Percentiles rank a stretch among this genome's conserved stretches.
These are phyloP conservation scores for Monoraphidium neglectum DNA, from an alignment of 139 green algal genomes.

Conservation along the genomic window DNA sequence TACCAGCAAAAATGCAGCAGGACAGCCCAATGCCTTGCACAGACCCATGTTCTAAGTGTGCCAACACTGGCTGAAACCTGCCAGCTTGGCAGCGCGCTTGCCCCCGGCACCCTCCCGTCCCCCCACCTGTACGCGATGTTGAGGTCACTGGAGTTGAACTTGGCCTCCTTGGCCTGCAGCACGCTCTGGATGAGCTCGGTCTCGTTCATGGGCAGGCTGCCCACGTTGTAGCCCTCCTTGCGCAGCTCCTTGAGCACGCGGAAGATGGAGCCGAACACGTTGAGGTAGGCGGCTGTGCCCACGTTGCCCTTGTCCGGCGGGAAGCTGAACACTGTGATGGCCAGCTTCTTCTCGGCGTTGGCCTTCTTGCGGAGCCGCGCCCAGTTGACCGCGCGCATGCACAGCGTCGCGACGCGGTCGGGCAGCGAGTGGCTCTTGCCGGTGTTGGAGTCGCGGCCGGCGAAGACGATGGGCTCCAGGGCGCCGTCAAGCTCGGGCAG, in stretches of 20 bases:
- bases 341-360: slow-evolving; percentile 64
- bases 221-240: slow-evolving; percentile 84
- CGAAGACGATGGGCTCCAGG: slow-evolving; percentile 99
- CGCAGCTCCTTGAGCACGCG: slow-evolving; percentile 60
- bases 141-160: slow-evolving; percentile 61
- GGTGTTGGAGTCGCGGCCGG: slow-evolving; percentile 93
- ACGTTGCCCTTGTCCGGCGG: slow-evolving; percentile 94
- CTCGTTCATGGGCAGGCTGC: slow-evolving; percentile 26
- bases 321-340: slow-evolving; percentile 94
- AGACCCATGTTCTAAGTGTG: too few relatives aligned
- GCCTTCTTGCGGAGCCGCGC: slow-evolving; percentile 35
- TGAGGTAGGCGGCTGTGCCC: slow-evolving; percentile 95
- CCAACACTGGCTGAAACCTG: too few relatives aligned
- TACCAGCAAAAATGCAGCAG: too few relatives aligned
- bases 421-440: slow-evolving; percentile 98
- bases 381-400: slow-evolving; percentile 75
- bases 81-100: too few relatives aligned
- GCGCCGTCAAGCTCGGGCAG: slow-evolving; percentile 98
- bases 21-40: too few relatives aligned
- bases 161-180: too few relatives aligned
- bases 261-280: slow-evolving; percentile 93
- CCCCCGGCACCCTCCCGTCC: too few relatives aligned
- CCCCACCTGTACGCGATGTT: too few relatives aligned
- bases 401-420: slow-evolving; percentile 91
- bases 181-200: too few relatives aligned